phyloP scores from a whole-genome alignment of 2,329 filamentous ascomycete genomes.

The Scytalidium lignicola region DNA sequence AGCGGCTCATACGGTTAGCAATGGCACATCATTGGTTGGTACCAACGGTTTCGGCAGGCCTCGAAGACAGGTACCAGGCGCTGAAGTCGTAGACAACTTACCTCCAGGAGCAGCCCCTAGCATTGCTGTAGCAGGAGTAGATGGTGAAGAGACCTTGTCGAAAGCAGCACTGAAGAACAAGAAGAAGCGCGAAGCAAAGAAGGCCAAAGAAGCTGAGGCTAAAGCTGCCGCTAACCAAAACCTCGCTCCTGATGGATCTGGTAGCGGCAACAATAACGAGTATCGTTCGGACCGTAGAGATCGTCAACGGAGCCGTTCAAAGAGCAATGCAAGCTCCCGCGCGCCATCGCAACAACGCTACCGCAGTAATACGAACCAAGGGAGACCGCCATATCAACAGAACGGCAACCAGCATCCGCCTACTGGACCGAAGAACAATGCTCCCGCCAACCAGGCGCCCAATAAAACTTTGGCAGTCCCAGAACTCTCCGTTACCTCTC shows the following conservation, averaged over 20 bases:
- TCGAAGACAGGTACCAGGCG: conserved; percentile 80
- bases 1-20: conserved; percentile 75
- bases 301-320: conserved; percentile 49
- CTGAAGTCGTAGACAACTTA: conserved; percentile 63
- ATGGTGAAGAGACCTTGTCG: conserved; percentile 65
- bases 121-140: conserved; percentile 56
- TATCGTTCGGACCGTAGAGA: conserved; percentile 55
- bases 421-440: conserved; percentile 16
- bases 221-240: conserved; percentile 41
- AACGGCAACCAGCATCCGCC: conserved; percentile 20
- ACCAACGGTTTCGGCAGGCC: conserved; percentile 74
- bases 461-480: conserved; percentile 28
- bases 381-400: conserved; percentile 2
- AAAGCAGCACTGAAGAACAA: conserved; percentile 93
- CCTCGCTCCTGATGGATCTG: conserved; percentile 14
- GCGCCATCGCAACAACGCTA: conserved; percentile 42
- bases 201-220: conserved; percentile 73
- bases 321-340: conserved; percentile 39
- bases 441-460: conserved; percentile 16
- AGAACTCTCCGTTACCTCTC: conserved; percentile 47
- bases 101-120: conserved; percentile 65
- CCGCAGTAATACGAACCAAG: conserved; percentile 43
- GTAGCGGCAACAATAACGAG: conserved; percentile 41
- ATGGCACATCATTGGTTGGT: conserved; percentile 60
- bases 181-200: conserved; percentile 95